Conservation (phyloP, 108 stramenopile genomes). For the Cyclotella atomus region DNA sequence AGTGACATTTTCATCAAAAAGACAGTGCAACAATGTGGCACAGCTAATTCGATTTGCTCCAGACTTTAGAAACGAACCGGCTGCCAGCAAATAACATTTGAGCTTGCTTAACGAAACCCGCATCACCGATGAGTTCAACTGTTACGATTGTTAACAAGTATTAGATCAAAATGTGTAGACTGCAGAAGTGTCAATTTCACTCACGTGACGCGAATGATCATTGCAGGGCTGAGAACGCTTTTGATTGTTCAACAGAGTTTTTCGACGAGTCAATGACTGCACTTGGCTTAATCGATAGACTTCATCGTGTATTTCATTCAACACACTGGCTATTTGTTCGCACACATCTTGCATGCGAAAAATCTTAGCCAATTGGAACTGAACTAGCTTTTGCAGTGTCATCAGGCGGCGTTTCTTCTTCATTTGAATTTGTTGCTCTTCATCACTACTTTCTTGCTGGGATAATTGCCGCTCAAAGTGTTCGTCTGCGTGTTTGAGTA, state of each 20-base stretch:
- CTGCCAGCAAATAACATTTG: conserved; percentile 8
- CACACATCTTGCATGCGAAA: conserved; percentile 35
- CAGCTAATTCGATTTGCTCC: conserved; percentile 7
- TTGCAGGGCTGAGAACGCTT: neutral
- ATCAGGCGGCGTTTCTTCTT: conserved; percentile 29
- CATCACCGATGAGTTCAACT: neutral
- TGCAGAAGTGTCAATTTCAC: neutral
- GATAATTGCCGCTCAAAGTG: conserved; percentile 25
- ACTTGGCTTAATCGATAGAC: neutral
- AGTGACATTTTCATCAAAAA: conserved; percentile 31
- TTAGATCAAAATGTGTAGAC: neutral
- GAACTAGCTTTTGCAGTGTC: conserved; percentile 39
- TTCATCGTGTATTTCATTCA: conserved; percentile 19
- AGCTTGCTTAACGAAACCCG: conserved; percentile 1
- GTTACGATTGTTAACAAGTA: neutral
- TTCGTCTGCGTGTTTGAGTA: conserved; percentile 45
- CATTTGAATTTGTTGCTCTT: conserved; percentile 8
- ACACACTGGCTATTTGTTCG: conserved; percentile 9
- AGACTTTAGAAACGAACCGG: conserved; percentile 21
- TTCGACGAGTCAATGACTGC: neutral
- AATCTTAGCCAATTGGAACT: conserved; percentile 40
- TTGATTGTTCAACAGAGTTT: no score
- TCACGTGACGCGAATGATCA: neutral
- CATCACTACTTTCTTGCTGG: neutral
- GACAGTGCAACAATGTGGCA: conserved; percentile 37